These are phyloP conservation scores for Paraleonurus japonicus DNA, from an alignment of 257 asterid genomes.

Conservation along the genomic window DNA sequence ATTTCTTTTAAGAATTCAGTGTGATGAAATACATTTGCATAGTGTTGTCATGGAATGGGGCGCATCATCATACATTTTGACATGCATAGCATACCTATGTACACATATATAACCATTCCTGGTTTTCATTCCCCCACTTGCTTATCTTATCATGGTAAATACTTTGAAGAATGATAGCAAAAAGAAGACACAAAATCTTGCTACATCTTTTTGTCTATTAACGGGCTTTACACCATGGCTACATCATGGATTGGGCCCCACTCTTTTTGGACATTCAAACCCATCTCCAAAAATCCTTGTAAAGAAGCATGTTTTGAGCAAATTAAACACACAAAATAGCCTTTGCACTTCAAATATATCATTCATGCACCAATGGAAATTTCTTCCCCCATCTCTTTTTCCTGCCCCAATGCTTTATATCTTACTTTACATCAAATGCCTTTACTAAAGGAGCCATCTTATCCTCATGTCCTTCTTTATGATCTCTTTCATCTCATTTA, in stretches of 20 bases:
- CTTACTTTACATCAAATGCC: constrained; percentile 34
- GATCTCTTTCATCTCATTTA: constrained; percentile 21
- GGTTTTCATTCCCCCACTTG: constrained; percentile 33
- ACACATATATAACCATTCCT: constrained; percentile 28
- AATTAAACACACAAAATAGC: background rate
- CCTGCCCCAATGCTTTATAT: constrained; percentile 29
- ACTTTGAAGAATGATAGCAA: constrained; percentile 14
- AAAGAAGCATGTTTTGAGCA: constrained; percentile 25
- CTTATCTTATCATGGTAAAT: constrained; percentile 37
- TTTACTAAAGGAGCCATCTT: constrained; percentile 45
- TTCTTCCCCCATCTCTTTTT: background rate
- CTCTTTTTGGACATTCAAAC: constrained; percentile 17
- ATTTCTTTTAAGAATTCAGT: too few species aligned
- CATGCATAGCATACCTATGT: background rate
- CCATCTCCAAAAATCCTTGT: constrained; percentile 15
- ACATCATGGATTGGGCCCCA: constrained; percentile 19
- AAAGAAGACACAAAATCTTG: constrained; percentile 15
- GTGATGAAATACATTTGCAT: background rate
- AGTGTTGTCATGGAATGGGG: background rate
- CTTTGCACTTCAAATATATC: constrained; percentile 23
- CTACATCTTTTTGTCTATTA: constrained; percentile 25
- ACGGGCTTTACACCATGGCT: constrained; percentile 19
- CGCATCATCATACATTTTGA: background rate
- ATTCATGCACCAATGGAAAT: constrained; percentile 37
- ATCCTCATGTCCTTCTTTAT: constrained; percentile 27